Conservation (phyloP, 2,329 filamentous ascomycete species). For the Cercospora sp. region DNA sequence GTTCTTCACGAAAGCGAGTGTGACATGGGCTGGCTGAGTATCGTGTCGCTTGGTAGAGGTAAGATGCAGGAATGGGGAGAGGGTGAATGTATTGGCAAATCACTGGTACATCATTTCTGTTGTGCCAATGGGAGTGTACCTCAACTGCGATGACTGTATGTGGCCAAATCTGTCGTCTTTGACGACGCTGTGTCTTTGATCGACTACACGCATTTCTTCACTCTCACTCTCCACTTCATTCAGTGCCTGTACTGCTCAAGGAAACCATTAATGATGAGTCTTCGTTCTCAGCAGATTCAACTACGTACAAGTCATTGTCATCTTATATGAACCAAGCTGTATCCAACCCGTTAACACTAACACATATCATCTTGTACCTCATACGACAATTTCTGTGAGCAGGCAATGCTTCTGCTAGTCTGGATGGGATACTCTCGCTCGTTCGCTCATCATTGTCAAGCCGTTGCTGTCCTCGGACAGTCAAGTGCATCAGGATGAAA, state of each 20-base stretch:
- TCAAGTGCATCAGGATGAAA: too few species aligned
- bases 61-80: too few species aligned
- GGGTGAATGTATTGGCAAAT: background rate
- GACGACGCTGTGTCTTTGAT: too few species aligned
- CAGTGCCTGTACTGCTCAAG: background rate
- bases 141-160: background rate
- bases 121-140: background rate
- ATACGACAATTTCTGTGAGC: background rate
- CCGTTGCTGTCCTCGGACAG: background rate
- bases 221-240: background rate
- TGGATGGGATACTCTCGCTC: background rate
- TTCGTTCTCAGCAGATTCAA: background rate
- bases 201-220: too few species aligned
- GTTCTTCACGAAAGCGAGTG: background rate
- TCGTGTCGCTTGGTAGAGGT: background rate
- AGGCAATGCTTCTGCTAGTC: background rate
- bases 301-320: background rate
- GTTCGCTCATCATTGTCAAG: background rate
- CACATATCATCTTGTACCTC: background rate
- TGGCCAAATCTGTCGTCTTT: background rate
- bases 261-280: background rate
- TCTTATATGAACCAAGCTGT: background rate
- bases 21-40: background rate
- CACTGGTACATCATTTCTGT: background rate
- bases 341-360: background rate